Evolutionary conservation across 2,329 filamentous ascomycete genomes (phyloP), one percentile per base, ranked within the genome.

Genomic region (Colletotrichum lini): DNA sequence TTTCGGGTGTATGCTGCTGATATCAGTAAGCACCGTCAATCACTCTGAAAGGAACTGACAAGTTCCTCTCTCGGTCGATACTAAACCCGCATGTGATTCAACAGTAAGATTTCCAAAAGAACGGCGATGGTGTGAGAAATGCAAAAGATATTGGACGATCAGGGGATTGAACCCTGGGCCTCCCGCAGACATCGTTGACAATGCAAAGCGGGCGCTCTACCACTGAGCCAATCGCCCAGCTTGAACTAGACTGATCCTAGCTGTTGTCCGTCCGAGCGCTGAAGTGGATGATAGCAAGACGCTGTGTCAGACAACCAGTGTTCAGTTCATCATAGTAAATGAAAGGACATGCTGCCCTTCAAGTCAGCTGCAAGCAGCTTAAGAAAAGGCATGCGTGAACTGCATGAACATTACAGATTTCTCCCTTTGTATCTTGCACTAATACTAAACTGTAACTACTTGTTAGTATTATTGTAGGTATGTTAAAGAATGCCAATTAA

Each of bases 81-180:
- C 2, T 7, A 18, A 30, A 2, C 21, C 13, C 16, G 12, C 21
- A 54, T 18, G 6, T n/a, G 26, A n/a, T 53, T 30, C 9, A n/a
- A 9, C 10, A 4, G 18, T 12, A 8, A 12, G 9, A 10, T 30
- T 5, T n/a, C 10, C 3, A 4, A 21, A 38, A n/a, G 16, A 13
- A 4, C 21, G 9, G 35, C 9, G 9, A 38, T 3, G 10, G 35
- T 10, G 35, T 2, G 8, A 10, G 8, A 12, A n/a, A n/a, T 8
- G 4, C 45, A 62, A 62, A 62, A 50, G 8, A 2, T 30, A 35
- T n/a, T 63, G 60, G 60, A 63, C 60, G 60, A 53, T 53, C 60
- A 53, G 60, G 60, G 60, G 60, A 63, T 63, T 54, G 60, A 63
- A 63, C 60, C 60, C 60, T 53, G 60, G 60, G 49, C 60, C 60